These are phyloP conservation scores for Lumnitzera racemosa DNA, from an alignment of 345 rosid species.

Conservation along the genomic window DNA sequence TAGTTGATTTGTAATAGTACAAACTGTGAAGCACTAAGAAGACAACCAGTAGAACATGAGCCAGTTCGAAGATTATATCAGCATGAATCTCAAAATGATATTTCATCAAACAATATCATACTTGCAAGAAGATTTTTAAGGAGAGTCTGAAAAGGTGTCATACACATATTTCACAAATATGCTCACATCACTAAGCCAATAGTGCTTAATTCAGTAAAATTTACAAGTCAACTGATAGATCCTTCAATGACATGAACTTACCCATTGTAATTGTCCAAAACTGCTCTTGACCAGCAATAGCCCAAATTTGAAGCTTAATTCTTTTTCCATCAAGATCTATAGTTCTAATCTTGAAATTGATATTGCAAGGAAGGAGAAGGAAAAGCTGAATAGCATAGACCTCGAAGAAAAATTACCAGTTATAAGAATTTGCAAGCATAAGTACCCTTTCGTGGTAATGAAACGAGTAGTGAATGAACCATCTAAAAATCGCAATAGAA, in stretches of 20 bases:
- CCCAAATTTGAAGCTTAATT: conserved; percentile 97
- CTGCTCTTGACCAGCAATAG: conserved; percentile 81
- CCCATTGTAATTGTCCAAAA: conserved; percentile 93
- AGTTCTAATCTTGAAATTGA: conserved; percentile 95
- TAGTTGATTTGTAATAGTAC: too few species aligned
- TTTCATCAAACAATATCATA: too few species aligned
- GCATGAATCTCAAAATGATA: too few species aligned
- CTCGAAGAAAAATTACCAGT: conserved; percentile 4
- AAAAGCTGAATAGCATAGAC: neutral
- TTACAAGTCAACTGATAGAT: too few species aligned
- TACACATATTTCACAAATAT: too few species aligned
- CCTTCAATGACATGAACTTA: conserved; percentile 20
- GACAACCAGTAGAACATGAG: too few species aligned
- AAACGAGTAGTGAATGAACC: conserved; percentile 76
- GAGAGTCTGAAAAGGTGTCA: too few species aligned
- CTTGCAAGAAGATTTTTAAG: too few species aligned
- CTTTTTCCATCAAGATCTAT: conserved; percentile 93
- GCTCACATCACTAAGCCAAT: too few species aligned
- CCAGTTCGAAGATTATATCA: too few species aligned
- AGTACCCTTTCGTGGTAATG: conserved; percentile 63
- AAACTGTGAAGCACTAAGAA: too few species aligned
- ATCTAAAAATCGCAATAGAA: conserved; percentile 68
- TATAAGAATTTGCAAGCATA: conserved; percentile 2
- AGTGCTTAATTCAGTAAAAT: too few species aligned
- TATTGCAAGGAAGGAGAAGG: conserved; percentile 30